Evolutionary conservation across 1,284 basidiomycete species (phyloP).

Genomic region (Boletus semigastroideus): DNA sequence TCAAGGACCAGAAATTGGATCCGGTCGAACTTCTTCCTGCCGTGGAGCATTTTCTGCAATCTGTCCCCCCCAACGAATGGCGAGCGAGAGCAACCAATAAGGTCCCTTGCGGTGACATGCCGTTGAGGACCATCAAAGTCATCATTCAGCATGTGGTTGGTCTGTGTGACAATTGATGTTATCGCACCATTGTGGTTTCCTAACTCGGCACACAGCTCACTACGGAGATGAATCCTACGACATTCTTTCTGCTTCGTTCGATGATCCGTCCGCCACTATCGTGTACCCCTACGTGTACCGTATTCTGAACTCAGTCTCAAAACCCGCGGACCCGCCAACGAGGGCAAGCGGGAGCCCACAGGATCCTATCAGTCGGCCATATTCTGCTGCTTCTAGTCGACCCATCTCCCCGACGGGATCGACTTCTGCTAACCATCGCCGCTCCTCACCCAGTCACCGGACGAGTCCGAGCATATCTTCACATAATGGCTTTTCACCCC

Average conservation of each 20-base stretch:
- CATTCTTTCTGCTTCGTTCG: constrained; percentile 72
- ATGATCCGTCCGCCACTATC: constrained; percentile 80
- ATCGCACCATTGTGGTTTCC: constrained; percentile 11
- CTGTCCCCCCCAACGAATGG: constrained; percentile 95
- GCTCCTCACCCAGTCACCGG: constrained; percentile 58
- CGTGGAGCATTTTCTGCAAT: constrained; percentile 92
- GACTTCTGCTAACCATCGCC: constrained; percentile 51
- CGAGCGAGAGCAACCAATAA: constrained; percentile 86
- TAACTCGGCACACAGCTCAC: constrained; percentile 54
- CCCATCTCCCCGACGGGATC: constrained; percentile 64
- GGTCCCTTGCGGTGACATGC: constrained; percentile 95
- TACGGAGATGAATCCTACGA: constrained; percentile 82
- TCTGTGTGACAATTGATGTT: constrained; percentile 34
- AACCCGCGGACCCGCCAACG: constrained; percentile 37
- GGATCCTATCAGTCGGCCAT: constrained; percentile 43
- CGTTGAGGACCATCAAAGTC: constrained; percentile 94
- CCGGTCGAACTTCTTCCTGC: constrained; percentile 91
- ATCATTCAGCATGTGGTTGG: constrained; percentile 95
- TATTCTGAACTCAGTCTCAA: constrained; percentile 71
- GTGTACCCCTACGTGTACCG: constrained; percentile 85
- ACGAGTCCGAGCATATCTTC: constrained; percentile 69
- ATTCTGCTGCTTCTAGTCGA: constrained; percentile 59
- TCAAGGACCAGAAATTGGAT: constrained; percentile 78
- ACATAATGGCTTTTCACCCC: constrained; percentile 48
- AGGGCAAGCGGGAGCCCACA: constrained; percentile 41